Percentiles rank a stretch among this genome's conserved stretches.
These are phyloP conservation scores for Ustilago shanxiensis DNA, from an alignment of 1,284 basidiomycete species.

Conservation along the genomic window DNA sequence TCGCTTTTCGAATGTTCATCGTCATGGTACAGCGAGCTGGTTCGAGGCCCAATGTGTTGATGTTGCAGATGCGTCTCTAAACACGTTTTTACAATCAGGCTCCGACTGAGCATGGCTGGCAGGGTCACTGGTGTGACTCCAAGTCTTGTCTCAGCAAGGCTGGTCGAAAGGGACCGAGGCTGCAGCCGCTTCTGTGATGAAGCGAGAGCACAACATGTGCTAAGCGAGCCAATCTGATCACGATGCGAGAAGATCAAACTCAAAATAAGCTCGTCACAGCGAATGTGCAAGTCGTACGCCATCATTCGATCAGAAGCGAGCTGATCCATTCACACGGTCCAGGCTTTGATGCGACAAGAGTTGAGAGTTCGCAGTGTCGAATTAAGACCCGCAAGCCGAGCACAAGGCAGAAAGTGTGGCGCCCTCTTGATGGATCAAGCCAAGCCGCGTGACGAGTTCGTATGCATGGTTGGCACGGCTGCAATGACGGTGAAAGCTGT, in stretches of 20 bases:
- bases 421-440: conserved; percentile 2
- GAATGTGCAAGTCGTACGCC: neutral
- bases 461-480: conserved; percentile 1
- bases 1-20: neutral
- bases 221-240: neutral
- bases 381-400: too few relatives aligned
- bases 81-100: neutral
- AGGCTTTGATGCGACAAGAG: neutral
- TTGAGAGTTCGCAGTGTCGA: neutral
- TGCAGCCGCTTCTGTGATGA: conserved; percentile 3
- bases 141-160: neutral
- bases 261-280: conserved; percentile 2
- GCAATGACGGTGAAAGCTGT: neutral
- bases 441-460: conserved; percentile 4
- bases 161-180: neutral
- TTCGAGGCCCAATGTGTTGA: neutral
- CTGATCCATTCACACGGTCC: neutral
- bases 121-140: too few relatives aligned
- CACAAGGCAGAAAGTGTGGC: conserved; percentile 6
- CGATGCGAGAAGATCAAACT: conserved; percentile 1
- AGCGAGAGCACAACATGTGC: neutral
- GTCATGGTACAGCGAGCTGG: neutral
- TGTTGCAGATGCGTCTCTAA: neutral
- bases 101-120: neutral
- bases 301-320: neutral